Evolutionary conservation across 2,329 filamentous ascomycete species (phyloP), one percentile per base, ranked within the genome.

Genomic region (Colletotrichum orchidophilum): DNA sequence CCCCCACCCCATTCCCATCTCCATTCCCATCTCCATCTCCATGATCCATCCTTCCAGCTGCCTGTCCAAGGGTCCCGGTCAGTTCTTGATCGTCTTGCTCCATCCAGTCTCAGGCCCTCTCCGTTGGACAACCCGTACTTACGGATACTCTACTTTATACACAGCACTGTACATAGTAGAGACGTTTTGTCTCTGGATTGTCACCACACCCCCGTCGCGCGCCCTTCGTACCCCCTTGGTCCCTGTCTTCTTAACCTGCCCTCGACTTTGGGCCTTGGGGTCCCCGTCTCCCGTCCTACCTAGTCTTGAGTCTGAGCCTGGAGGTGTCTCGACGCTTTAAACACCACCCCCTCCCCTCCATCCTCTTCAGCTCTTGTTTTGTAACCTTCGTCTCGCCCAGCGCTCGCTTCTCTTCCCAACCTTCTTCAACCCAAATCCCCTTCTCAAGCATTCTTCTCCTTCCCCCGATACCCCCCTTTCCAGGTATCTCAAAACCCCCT

Each of bases 151-250:
- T n/a, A n/a, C n/a, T n/a, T n/a, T n/a, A n/a, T n/a, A n/a, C n/a
- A n/a, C n/a, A n/a, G n/a, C n/a, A n/a, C n/a, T n/a, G n/a, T n/a
- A n/a, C n/a, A n/a, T n/a, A n/a, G n/a, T n/a, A n/a, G n/a, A n/a
- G 53, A 59, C 50, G 57, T 31, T 58, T 68, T 71, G 68, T 68
- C 64, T 63, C 68, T 71, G 63, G 29, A 71, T 63, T 71, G 68
- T 71, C 68, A 68, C 58, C 64, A 54, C 64, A 58, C 64, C 64
- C 39, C 53, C 33, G 7, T 55, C 61, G 33, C n/a, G 33, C 35
- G 53, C 15, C 27, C 35, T 21, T 26, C 11, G 39, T 35, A 35
- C 53, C 54, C 52, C 55, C 63, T 27, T n/a, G 15, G 27, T 60
- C 55, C 31, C 46, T 60, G 39, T 46, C 15, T 42, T n/a, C 39